These are phyloP conservation scores for Thermochaetoides thermophila DNA, from an alignment of 495 filamentous ascomycete species.

Conservation along the genomic window DNA sequence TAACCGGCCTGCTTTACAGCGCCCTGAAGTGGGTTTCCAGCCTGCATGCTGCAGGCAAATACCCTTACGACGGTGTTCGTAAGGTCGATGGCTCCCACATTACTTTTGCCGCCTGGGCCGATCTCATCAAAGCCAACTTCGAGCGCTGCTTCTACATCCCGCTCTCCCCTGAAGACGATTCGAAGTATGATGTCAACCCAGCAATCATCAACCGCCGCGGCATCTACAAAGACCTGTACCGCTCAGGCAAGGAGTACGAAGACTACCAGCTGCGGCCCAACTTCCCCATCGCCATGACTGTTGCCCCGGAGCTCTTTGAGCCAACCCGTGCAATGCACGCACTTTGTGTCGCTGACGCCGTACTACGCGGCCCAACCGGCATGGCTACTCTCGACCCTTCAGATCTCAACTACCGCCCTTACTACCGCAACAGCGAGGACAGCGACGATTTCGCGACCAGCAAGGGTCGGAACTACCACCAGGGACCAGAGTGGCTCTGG, in stretches of 20 bases:
- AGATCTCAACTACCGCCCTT: conserved; percentile 82
- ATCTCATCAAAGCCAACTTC: conserved; percentile 69
- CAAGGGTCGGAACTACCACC: conserved; percentile 95
- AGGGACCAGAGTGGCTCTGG: conserved; percentile 99
- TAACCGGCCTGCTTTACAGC: conserved; percentile 84
- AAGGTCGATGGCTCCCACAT: conserved; percentile 43
- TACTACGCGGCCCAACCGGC: conserved; percentile 72
- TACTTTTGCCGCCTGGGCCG: conserved; percentile 67
- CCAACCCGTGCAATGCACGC: conserved; percentile 60
- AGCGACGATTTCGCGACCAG: conserved; percentile 73
- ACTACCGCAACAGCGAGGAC: conserved; percentile 93
- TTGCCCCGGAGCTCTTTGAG: conserved; percentile 77
- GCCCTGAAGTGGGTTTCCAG: conserved; percentile 63
- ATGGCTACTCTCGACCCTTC: conserved; percentile 91
- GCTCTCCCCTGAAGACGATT: conserved; percentile 47
- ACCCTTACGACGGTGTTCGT: conserved; percentile 56
- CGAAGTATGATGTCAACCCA: conserved; percentile 64
- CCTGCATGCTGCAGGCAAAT: conserved; percentile 50
- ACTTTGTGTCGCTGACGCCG: conserved; percentile 62
- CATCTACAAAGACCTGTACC: conserved; percentile 95
- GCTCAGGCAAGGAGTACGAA: conserved; percentile 83
- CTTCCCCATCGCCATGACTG: conserved; percentile 91
- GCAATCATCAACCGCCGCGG: conserved; percentile 71
- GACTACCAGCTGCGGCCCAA: conserved; percentile 95
- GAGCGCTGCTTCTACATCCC: conserved; percentile 86